Base-by-base conservation (phyloP, 2,329 filamentous ascomycete genomes). In the Cladosporium sp. region DNA sequence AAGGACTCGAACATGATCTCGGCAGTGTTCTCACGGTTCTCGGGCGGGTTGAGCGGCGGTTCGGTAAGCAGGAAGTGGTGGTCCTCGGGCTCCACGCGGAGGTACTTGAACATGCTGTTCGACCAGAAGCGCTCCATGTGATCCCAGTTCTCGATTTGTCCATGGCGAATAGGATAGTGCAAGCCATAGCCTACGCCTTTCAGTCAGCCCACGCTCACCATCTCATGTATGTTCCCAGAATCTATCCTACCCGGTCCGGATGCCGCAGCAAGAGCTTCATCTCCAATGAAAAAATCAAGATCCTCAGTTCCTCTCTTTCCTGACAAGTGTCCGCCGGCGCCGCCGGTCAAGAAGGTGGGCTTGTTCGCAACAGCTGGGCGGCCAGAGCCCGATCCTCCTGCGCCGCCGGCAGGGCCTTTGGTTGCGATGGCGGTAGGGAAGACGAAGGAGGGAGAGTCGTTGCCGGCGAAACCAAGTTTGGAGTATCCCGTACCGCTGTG, bases 1-100 rank as follows among this genome's bases (percentile, higher is more conserved):
- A 99, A 99, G 3, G 95, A 98, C 78, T 99, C 95, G 82, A 99
- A 99, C 88, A 99, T 97, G 81, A 99, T 99, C 79, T 99, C 95
- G 79, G 95, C 95, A 29, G 95, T 98, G 79, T 97, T 97, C 81
- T 99, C 95, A 77, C 95, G 93, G 81, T 99, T 98, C 82, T 99
- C 95, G 31, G 95, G 95, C 40, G 95, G 95, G 80, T 99, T 99
- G 76, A 99, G 86, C 70, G 95, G 95, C 91, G 95, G 95, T 79
- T 99, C 95, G 68, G 95, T 99, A 67, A 99, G 88, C 69, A 99
- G 88, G 80, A 99, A 99, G 83, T 97, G 93, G 80, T 99, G 95
- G 78, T 99, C 95, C 82, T 99, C 95, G 33, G 95, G 95, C 81
- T 99, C 95, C 72, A 99, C 95, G 74, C 95, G 89, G 62, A 99